Evolutionary conservation across 257 asterid species (phyloP).

Genomic region (Solanum clarkiae): DNA sequence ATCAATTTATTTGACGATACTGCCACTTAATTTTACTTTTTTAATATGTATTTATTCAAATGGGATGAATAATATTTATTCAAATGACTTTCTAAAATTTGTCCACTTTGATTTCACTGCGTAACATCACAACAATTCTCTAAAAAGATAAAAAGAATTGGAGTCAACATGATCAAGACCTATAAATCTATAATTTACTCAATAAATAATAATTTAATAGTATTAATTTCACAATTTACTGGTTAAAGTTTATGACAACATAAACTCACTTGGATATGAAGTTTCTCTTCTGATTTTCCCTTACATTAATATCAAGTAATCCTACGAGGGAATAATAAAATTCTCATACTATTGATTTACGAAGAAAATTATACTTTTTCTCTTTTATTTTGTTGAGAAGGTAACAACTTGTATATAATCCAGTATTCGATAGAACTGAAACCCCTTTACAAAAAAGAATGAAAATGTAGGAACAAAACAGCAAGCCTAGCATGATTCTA

Average conservation of each 20-base stretch:
- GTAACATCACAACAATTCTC: background rate
- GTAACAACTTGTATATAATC: too few species aligned
- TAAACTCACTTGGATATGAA: background rate
- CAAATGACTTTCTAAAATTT: background rate
- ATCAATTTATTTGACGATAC: too few species aligned
- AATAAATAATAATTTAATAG: background rate
- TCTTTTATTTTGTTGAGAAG: too few species aligned
- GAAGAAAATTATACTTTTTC: background rate
- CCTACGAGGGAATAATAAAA: background rate
- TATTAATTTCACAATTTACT: background rate
- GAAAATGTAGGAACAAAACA: too few species aligned
- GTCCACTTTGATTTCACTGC: background rate
- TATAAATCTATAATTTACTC: background rate
- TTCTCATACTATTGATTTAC: background rate
- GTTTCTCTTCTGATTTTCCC: background rate
- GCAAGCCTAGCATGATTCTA: too few species aligned
- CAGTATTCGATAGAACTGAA: too few species aligned
- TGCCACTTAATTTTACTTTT: background rate
- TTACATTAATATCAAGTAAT: background rate
- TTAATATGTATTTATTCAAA: too few species aligned
- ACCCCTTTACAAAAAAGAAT: too few species aligned
- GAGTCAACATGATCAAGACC: background rate
- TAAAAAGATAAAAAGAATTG: background rate
- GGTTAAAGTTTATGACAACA: background rate
- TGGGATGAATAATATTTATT: background rate